These are phyloP conservation scores for Pelargonium fulgidum DNA, from an alignment of 441 rosid species.

Conservation along the genomic window DNA sequence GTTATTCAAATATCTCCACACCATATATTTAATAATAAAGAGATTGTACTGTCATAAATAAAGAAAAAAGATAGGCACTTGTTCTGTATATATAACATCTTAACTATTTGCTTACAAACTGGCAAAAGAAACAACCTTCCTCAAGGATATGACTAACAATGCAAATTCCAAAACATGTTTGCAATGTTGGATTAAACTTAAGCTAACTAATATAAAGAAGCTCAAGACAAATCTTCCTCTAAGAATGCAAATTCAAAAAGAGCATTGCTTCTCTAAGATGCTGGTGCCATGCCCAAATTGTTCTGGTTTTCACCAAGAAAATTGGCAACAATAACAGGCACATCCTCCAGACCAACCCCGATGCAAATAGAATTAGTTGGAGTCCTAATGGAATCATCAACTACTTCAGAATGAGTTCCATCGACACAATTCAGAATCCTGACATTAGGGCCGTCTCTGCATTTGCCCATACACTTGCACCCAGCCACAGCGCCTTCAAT, in stretches of 20 bases:
- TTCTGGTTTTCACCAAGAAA: conserved; percentile 23
- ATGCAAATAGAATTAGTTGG: conserved; percentile 42
- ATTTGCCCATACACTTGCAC: conserved; percentile 83
- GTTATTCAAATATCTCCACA: too few relatives aligned
- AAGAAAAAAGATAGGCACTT: too few relatives aligned
- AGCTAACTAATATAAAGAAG: too few relatives aligned
- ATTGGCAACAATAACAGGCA: conserved; percentile 42
- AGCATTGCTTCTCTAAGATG: neutral
- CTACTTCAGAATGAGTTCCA: conserved; percentile 14
- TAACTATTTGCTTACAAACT: too few relatives aligned
- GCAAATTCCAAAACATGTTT: too few relatives aligned
- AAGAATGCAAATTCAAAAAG: neutral
- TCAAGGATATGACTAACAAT: too few relatives aligned
- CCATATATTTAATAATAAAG: too few relatives aligned
- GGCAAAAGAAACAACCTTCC: too few relatives aligned
- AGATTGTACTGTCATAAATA: too few relatives aligned
- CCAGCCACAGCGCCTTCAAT: conserved; percentile 42
- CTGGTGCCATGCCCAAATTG: neutral
- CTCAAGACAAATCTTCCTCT: too few relatives aligned
- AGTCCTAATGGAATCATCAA: conserved; percentile 13
- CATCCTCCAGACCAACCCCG: conserved; percentile 68
- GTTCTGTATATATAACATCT: too few relatives aligned
- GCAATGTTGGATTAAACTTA: too few relatives aligned
- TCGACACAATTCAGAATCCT: conserved; percentile 29
- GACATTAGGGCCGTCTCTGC: conserved; percentile 70